Evolutionary conservation across 176 grass and related monocot genomes (phyloP), one percentile per base, ranked within the genome.

Genomic region (Chloris gayana): DNA sequence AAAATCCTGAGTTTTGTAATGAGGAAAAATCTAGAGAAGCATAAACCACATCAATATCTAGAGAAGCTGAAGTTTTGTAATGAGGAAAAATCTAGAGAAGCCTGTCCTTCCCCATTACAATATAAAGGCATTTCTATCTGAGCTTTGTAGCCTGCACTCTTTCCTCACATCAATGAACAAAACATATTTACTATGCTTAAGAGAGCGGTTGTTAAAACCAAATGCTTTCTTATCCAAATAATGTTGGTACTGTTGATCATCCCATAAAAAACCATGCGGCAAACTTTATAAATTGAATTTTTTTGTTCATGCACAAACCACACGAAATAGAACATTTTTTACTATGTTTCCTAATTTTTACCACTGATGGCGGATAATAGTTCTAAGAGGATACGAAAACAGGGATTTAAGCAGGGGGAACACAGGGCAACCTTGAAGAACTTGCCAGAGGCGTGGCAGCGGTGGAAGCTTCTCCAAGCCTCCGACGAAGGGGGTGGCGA

Each of bases 381-480:
- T 44, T 44, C 10, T 9, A 44, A 44, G 41, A 12, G 39, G 39
- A 51, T 5, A 65, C 10, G 1, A 17, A 32, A 21, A 19, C 4
- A 1, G 32, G 61, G 0, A n/a, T 22, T 6, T 9, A 9, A 2
- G 21, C 21, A 0, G 53, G 21, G 53, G 19, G 21, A 7, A 56
- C 19, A 8, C 2, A 19, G 37, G 47, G 63, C 10, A 54, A 98
- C 92, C 92, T 94, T 98, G 71, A 94, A 98, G 76, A 98, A 98
- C 42, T 74, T 94, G 49, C 88, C 95, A 14, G 85, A 84, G 39
- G 89, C 74, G 59, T 98, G 95, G 53, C 90, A 88, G 37, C 80
- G 90, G 84, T 98, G 95, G 87, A 98, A 98, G 87, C 78, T 89
- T 76, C 74, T 94, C 95, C 92, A 98, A 18, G 89, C 88, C 29